Conservation (phyloP, 2,329 filamentous ascomycete genomes). For the Aschersonia sp. region DNA sequence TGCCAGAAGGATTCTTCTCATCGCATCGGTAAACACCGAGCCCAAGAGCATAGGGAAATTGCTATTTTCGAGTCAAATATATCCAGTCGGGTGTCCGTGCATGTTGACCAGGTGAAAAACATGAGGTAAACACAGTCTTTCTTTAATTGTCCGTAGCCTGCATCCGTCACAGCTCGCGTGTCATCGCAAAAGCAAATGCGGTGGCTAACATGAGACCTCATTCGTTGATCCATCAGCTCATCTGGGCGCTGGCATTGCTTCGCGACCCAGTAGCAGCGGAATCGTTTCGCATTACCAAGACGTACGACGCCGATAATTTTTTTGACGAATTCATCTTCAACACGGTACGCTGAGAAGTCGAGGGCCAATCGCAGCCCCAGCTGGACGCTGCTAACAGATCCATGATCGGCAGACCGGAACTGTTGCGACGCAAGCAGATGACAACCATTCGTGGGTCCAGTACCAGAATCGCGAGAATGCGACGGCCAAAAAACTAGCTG, state of each 20-base stretch:
- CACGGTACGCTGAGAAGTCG: background rate
- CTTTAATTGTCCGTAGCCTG: too few relatives aligned
- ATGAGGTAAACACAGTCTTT: too few relatives aligned
- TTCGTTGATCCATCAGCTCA: background rate
- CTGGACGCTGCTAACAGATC: conserved; percentile 6
- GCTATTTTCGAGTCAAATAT: too few relatives aligned
- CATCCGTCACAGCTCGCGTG: background rate
- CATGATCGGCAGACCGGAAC: conserved; percentile 3
- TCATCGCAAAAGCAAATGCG: background rate
- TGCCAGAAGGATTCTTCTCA: too few relatives aligned
- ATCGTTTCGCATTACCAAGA: conserved; percentile 11
- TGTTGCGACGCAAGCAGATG: conserved; percentile 7
- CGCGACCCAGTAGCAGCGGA: background rate
- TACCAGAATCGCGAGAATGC: conserved; percentile 25
- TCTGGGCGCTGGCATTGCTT: background rate
- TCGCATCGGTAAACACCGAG: too few relatives aligned
- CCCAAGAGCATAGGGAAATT: too few relatives aligned
- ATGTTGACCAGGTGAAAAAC: too few relatives aligned
- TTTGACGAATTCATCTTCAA: conserved; percentile 27
- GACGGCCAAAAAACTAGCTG: conserved; percentile 13
- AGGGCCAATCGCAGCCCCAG: too few relatives aligned
- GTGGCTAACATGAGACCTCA: background rate
- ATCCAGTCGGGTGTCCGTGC: too few relatives aligned
- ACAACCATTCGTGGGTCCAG: conserved; percentile 25
- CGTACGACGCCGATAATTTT: conserved; percentile 20